phyloP scores from a whole-genome alignment of 306 rosid species.

The Vigna radiata region DNA sequence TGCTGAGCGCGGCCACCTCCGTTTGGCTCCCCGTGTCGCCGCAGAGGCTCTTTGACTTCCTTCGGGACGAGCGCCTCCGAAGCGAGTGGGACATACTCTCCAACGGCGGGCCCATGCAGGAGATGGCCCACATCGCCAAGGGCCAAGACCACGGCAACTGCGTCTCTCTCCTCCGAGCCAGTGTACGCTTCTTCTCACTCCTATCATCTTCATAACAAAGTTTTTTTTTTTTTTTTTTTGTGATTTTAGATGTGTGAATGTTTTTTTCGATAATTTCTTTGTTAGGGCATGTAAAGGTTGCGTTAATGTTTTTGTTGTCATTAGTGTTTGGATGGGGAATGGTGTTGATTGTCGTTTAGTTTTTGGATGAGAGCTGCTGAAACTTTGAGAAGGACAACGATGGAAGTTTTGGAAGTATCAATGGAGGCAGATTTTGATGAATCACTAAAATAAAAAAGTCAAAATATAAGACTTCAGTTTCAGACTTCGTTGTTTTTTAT shows the following conservation, averaged over 20 bases:
- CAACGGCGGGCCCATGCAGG: conserved; percentile 99
- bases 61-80: conserved; percentile 82
- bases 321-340: background rate
- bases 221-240: background rate
- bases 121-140: conserved; percentile 95
- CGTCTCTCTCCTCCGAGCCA: conserved; percentile 87
- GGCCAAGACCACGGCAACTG: conserved; percentile 88
- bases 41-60: conserved; percentile 71
- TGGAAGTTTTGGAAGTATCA: conserved; percentile 64
- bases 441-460: conserved; percentile 61
- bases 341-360: conserved; percentile 45
- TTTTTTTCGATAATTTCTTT: background rate
- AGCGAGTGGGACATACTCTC: conserved; percentile 98
- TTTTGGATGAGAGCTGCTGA: conserved; percentile 30
- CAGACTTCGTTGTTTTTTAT: conserved; percentile 29
- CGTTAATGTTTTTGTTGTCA: background rate
- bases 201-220: no score
- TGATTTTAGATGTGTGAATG: background rate
- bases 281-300: background rate
- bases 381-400: conserved; percentile 49
- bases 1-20: conserved; percentile 89
- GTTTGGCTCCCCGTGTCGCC: conserved; percentile 88
- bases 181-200: conserved; percentile 47
- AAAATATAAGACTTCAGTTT: conserved; percentile 47
- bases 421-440: conserved; percentile 55